Evolutionary conservation across 352 stramenopile genomes (phyloP), one percentile per base, ranked within the genome.

Genomic region (Pseudoperonospora humuli): DNA sequence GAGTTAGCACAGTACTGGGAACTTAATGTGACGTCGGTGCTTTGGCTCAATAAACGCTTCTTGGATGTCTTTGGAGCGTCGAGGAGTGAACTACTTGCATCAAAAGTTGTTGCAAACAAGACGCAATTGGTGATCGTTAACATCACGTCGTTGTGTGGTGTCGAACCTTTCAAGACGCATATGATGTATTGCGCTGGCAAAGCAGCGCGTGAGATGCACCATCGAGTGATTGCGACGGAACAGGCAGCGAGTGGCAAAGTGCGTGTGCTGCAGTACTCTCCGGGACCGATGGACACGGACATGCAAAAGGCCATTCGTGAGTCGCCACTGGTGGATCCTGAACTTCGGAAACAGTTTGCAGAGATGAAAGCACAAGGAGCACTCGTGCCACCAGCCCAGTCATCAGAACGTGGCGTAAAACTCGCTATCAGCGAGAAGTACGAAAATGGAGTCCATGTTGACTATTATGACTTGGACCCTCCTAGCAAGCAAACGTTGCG

Each of bases 161-260:
- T 96, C 35, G 50, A 88, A 50, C 69, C 85, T 9, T 90, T 90
- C 48, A 61, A 67, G 50, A 86, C 77, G 17, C 84, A 87, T 35
- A 68, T 74, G 18, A 55, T 83, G 19, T 96, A 96, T 44, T 94
- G 83, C 51, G 74, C 71, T 7, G 70, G 77, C 37, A 96, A 96
- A 45, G 77, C 81, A 14, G 85, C 83, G 21, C 67, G 83, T 15
- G 84, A 96, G 50, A 96, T 96, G 85, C 85, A 92, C 39, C 64
- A 78, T 35, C 50, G 58, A 33, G 77, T 90, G 24, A 45, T 93
- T 21, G 80, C 74, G 1, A 50, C 62, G 17, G 82, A 92, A 45
- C 73, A 90, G 41, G 58, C 37, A 8, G n/a, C 23, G 0, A 10
- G 1, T 6, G 54, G 38, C 8, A 67, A 58, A 24, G 49, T 86